Base-by-base conservation (phyloP, 768 basidiomycete species). In the Leccinellum albellum region DNA sequence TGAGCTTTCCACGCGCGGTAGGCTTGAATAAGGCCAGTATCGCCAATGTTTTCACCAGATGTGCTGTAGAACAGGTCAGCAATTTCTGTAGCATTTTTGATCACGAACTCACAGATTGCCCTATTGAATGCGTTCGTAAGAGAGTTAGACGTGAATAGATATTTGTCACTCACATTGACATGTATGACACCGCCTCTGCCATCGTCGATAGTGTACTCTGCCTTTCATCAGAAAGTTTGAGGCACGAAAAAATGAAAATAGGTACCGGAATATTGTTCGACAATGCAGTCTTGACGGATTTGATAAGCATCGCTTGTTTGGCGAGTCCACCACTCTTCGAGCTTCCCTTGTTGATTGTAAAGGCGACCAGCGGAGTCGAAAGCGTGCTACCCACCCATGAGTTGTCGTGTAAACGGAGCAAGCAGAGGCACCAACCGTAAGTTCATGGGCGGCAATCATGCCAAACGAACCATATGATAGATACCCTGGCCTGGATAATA, bases 311-410 rank as follows among this genome's bases (percentile, higher is more conserved):
- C 79, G 64, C 87, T 91, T 3, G 96, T 98, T 42, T 78, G 75
- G 58, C 94, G 90, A 3, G 91, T 88, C 94, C 94, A 98, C 94
- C 94, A 98, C 64, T 94, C 79, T 56, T 89, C 85, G 13, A 94
- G 75, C 72, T 88, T 88, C 51, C 96, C 97, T 40, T 88, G 74
- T 69, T 92, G 88, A 69, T 98, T 94, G 70, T 95, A 99, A 63
- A 94, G 77, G 51, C 91, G 79, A 8, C 94, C 95, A 52, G 90
- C 82, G 51, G 92, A 91, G 71, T 95, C 94, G 64, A 95, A 94
- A 2, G 91, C 91, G 65, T 94, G 91, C 88, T 94, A 56, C 28
- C 8, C 23, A 46, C 28, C 32, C 33, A 47, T 53, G 23, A 50
- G 56, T 52, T 44, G 9, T 37, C 9, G 17, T 2, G 8, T 35